phyloP scores from a whole-genome alignment of 768 basidiomycete species.

The Auricularia sp. region DNA sequence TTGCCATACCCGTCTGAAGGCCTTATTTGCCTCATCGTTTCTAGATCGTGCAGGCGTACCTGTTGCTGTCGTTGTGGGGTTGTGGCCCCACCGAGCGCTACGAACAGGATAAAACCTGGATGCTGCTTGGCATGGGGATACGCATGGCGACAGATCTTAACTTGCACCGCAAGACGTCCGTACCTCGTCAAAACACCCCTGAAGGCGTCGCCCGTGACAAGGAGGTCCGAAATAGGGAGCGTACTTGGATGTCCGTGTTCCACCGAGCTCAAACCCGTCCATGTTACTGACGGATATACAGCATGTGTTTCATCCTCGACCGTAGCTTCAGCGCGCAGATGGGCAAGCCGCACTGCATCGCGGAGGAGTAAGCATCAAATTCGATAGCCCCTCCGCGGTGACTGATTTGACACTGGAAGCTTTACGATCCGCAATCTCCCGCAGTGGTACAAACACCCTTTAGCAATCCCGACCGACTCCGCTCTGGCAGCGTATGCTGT shows the following conservation, averaged over 20 bases:
- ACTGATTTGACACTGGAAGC: constrained; percentile 26
- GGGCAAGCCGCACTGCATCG: constrained; percentile 89
- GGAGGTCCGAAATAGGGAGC: constrained; percentile 88
- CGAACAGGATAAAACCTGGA: constrained; percentile 93
- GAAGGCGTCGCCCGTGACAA: constrained; percentile 70
- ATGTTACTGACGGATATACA: constrained; percentile 1
- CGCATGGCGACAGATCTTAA: constrained; percentile 94
- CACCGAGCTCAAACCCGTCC: background rate
- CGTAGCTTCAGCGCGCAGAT: constrained; percentile 89
- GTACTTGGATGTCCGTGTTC: constrained; percentile 66
- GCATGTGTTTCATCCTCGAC: constrained; percentile 71
- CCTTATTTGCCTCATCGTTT: constrained; percentile 8
- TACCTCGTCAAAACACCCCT: constrained; percentile 52
- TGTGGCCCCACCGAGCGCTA: constrained; percentile 92
- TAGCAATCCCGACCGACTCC: constrained; percentile 53
- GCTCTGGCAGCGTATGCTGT: constrained; percentile 72
- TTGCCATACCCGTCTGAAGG: background rate
- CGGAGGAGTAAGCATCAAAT: constrained; percentile 68
- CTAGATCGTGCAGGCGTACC: constrained; percentile 84
- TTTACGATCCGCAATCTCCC: constrained; percentile 78
- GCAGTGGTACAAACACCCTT: constrained; percentile 61
- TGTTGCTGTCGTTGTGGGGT: constrained; percentile 82
- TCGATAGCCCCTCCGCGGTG: background rate
- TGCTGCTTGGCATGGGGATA: constrained; percentile 77
- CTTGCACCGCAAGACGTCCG: constrained; percentile 74